These are phyloP conservation scores for Erythrophleum fordii DNA, from an alignment of 306 rosid species.

Conservation along the genomic window DNA sequence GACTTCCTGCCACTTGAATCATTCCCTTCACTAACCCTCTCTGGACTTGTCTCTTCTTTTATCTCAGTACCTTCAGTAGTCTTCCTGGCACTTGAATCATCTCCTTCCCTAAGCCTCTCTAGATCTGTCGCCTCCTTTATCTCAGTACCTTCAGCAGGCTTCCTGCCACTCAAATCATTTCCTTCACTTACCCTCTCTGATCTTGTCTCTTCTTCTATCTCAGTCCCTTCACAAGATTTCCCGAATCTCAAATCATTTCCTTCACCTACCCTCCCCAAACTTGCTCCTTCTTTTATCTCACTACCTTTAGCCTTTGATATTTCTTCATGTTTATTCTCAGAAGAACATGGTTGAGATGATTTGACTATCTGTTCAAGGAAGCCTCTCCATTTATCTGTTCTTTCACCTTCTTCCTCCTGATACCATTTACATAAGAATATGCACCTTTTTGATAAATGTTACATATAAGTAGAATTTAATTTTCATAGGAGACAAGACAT, in stretches of 20 bases:
- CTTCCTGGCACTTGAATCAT: constrained; percentile 15
- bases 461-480: not conserved
- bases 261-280: constrained; percentile 39
- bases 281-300: constrained; percentile 35
- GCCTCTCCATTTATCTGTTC: constrained; percentile 72
- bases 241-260: constrained; percentile 34
- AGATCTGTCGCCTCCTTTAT: not conserved
- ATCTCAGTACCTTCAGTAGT: constrained; percentile 38
- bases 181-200: constrained; percentile 11
- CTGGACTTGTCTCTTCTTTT: constrained; percentile 28
- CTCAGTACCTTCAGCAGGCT: constrained; percentile 6
- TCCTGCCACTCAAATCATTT: constrained; percentile 9
- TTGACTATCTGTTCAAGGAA: constrained; percentile 64
- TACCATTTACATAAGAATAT: constrained; percentile 37
- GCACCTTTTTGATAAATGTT: not conserved
- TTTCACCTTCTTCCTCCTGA: constrained; percentile 93
- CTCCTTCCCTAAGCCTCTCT: not conserved
- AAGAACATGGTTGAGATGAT: constrained; percentile 47
- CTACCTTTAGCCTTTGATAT: constrained; percentile 32
- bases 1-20: constrained; percentile 33
- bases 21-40: constrained; percentile 30
- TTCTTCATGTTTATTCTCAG: constrained; percentile 25
- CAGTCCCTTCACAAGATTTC: constrained; percentile 10
- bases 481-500: constrained; percentile 14
- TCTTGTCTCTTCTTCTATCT: not conserved